These are phyloP conservation scores for Theobroma grandiflorum DNA, from an alignment of 441 rosid species.

Conservation along the genomic window DNA sequence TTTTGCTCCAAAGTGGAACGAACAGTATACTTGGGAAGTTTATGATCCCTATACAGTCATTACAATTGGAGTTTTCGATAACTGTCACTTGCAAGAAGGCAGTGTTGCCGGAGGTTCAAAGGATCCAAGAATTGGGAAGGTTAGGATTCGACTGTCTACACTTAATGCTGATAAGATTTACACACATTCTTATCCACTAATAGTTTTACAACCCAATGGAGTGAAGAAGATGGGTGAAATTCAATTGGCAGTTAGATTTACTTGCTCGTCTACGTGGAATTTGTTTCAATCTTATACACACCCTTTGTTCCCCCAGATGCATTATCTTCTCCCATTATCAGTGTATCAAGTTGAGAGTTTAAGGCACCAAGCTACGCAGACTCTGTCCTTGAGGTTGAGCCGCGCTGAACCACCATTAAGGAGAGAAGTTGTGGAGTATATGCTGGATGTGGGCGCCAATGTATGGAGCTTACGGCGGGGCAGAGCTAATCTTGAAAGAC, in stretches of 20 bases:
- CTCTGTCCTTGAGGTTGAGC: slow-evolving; percentile 36
- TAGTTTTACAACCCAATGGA: slow-evolving; percentile 43
- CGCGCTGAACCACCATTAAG: slow-evolving; percentile 57
- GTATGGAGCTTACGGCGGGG: slow-evolving; percentile 71
- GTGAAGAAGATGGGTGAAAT: slow-evolving; percentile 53
- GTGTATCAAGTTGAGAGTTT: slow-evolving; percentile 46
- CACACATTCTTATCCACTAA: slow-evolving; percentile 48
- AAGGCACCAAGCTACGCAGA: slow-evolving; percentile 46
- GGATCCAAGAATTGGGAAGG: slow-evolving; percentile 57
- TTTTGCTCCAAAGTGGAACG: slow-evolving; percentile 59
- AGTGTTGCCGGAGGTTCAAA: slow-evolving; percentile 53
- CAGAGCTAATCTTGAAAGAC: slow-evolving; percentile 57
- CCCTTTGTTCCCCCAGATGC: slow-evolving; percentile 49
- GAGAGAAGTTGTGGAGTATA: slow-evolving; percentile 64
- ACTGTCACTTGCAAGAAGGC: slow-evolving; percentile 38
- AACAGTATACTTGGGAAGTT: slow-evolving; percentile 74
- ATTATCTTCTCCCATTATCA: slow-evolving; percentile 44
- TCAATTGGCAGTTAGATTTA: slow-evolving; percentile 48
- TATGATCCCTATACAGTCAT: slow-evolving; percentile 63
- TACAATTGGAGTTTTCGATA: slow-evolving; percentile 63
- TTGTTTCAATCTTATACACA: slow-evolving; percentile 45
- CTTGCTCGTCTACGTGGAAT: slow-evolving; percentile 39
- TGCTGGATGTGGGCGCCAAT: slow-evolving; percentile 64
- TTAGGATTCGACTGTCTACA: slow-evolving; percentile 53
- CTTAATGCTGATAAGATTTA: slow-evolving; percentile 41